A percentile compares a stretch with the other conserved stretches of the same genome.
These are phyloP conservation scores for Penicillium sp. DNA, from an alignment of 2,329 filamentous ascomycete genomes.

Conservation along the genomic window DNA sequence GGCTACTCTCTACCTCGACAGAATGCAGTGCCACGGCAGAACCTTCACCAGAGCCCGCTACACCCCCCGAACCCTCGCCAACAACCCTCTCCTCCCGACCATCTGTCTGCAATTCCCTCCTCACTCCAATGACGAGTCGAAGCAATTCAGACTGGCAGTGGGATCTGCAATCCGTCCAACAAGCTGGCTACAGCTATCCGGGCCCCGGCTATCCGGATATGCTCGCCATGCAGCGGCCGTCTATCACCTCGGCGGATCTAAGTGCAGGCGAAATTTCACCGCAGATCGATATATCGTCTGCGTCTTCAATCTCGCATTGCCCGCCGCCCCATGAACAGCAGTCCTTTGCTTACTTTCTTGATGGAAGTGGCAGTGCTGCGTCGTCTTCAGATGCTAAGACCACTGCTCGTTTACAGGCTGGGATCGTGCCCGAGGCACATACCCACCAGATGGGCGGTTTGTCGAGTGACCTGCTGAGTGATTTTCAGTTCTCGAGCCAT, in stretches of 20 bases:
- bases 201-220: constrained; percentile 27
- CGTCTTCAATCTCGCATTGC: constrained; percentile 10
- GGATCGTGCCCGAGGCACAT: constrained; percentile 18
- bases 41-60: constrained; percentile 40
- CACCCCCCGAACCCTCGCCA: constrained; percentile 35
- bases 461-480: constrained; percentile 27
- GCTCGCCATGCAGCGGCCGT: constrained; percentile 20
- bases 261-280: constrained; percentile 18
- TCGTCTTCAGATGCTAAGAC: constrained; percentile 21
- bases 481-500: constrained; percentile 29
- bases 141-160: constrained; percentile 27
- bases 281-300: constrained; percentile 11
- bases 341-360: constrained; percentile 31
- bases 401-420: constrained; percentile 14
- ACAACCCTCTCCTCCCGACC: constrained; percentile 23
- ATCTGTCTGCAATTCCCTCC: constrained; percentile 19
- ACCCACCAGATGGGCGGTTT: constrained; percentile 22
- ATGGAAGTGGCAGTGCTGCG: constrained; percentile 14
- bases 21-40: constrained; percentile 43
- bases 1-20: constrained; percentile 38
- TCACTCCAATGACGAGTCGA: constrained; percentile 15
- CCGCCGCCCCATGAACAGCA: constrained; percentile 15
- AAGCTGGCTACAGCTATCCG: constrained; percentile 25
- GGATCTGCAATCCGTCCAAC: constrained; percentile 29
- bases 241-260: constrained; percentile 20